A percentile compares a stretch with the other conserved stretches of the same genome.
Evolutionary conservation across 192 early-diverging fungal species (phyloP).

Genomic region (Phlyctochytrium arcticum): DNA sequence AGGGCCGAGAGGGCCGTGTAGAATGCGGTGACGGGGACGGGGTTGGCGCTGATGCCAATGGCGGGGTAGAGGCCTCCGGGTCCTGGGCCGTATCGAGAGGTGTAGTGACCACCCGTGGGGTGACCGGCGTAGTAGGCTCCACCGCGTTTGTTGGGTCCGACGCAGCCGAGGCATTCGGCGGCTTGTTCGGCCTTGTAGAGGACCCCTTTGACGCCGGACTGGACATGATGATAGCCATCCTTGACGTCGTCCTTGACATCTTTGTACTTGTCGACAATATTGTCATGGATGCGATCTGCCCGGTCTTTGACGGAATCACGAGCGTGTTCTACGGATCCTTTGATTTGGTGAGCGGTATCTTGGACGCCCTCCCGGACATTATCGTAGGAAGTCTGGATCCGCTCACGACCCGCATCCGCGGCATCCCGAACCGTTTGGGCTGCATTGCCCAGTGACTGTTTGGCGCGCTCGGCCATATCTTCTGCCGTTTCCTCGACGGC

Average conservation of each 20-base stretch:
- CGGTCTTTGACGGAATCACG: constrained; percentile 14
- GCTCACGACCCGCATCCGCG: neutral
- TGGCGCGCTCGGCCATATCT: neutral
- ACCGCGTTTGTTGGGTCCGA: constrained; percentile 7
- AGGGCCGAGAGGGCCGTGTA: constrained; percentile 32
- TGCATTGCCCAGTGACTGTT: neutral
- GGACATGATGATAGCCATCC: constrained; percentile 6
- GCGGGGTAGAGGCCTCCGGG: too few species aligned
- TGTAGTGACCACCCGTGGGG: neutral
- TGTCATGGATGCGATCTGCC: constrained; percentile 17
- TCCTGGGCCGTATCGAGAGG: neutral
- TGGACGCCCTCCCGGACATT: neutral
- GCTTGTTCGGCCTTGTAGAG: constrained; percentile 27
- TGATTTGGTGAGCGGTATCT: constrained; percentile 14
- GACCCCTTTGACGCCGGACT: constrained; percentile 11
- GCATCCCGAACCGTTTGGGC: constrained; percentile 1
- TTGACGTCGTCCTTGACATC: constrained; percentile 16
- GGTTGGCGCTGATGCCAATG: constrained; percentile 19
- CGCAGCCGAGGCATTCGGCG: constrained; percentile 18
- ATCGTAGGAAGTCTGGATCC: neutral
- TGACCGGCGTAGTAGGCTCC: neutral
- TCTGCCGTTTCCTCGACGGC: constrained; percentile 5
- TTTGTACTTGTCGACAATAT: constrained; percentile 2
- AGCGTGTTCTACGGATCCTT: constrained; percentile 9
- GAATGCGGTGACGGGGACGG: constrained; percentile 34